These are phyloP conservation scores for Elongisporangium undulatum DNA, from an alignment of 352 stramenopile genomes.

Conservation along the genomic window DNA sequence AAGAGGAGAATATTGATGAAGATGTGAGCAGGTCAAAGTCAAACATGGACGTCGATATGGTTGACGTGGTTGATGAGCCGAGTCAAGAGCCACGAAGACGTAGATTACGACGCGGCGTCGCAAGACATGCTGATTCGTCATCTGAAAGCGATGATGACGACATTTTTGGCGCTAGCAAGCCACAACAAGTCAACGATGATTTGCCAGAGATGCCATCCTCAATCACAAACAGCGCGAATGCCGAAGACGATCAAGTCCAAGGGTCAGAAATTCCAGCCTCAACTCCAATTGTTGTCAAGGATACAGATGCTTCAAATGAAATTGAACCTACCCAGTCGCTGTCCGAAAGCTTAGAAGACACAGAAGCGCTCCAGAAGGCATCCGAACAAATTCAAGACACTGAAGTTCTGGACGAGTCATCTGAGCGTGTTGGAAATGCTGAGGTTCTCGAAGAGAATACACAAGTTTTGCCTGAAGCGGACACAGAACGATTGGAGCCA, in stretches of 20 bases:
- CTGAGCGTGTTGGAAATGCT: background rate
- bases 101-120: slow-evolving; percentile 38
- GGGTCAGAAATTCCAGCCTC: background rate
- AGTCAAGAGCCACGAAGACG: slow-evolving; percentile 5
- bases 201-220: background rate
- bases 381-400: background rate
- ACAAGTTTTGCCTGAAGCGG: background rate
- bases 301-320: background rate
- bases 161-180: slow-evolving; percentile 12
- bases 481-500: background rate
- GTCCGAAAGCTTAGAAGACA: background rate
- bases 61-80: background rate
- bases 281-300: background rate
- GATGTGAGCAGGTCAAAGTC: background rate
- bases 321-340: background rate
- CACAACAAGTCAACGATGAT: background rate
- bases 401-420: background rate
- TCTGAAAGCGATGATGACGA: slow-evolving; percentile 42
- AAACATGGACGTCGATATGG: slow-evolving; percentile 3
- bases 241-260: background rate
- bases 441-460: background rate
- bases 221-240: background rate
- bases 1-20: slow-evolving; percentile 2
- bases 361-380: background rate
- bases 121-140: slow-evolving; percentile 27